Base-by-base conservation (phyloP, 2,329 filamentous ascomycete species). In the Penicillium sp. region DNA sequence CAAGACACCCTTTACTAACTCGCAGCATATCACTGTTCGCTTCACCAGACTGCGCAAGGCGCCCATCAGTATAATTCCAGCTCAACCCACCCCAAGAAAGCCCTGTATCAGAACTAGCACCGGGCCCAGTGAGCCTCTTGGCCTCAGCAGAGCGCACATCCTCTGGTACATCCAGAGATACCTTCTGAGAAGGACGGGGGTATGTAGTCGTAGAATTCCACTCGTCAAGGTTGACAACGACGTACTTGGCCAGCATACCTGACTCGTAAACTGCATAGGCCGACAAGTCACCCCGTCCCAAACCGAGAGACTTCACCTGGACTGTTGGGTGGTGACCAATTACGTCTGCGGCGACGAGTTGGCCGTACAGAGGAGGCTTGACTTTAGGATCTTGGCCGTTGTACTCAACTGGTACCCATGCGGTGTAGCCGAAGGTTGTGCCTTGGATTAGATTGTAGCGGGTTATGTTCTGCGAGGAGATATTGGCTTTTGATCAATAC, bases 361-460 rank as follows among this genome's bases (percentile, higher is more conserved):
- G 54, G 6, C 54, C 54, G 31, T 56, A 56, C 9, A 56, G 48
- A 1, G 51, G 54, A 8, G 54, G 44, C 13, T 51, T 22, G 14
- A 56, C 51, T 7, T 53, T 47, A 5, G 54, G 54, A 5, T 24
- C 42, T 30, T 49, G 51, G n/a, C 48, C 48, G 14, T 53, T 45
- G 22, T 48, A 40, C 25, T 45, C 44, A 8, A 54, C 42, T 7
- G 54, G 54, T 10, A 53, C 42, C 54, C 51, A 56, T 11, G 28
- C 51, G 4, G 54, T 27, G 30, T 56, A 56, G 8, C 54, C 54
- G 31, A 56, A 56, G 4, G 48, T 56, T 7, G 54, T 56, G 40
- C 54, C 54, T 46, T 56, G 54, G 16, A 56, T 56, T 9, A 56
- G 25, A 22, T 56, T 56, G 45, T 54, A 51, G 1, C 51, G 50